Evolutionary conservation across 1,284 basidiomycete genomes (phyloP), one percentile per base, ranked within the genome.

Genomic region (Rhizoctonia solani): DNA sequence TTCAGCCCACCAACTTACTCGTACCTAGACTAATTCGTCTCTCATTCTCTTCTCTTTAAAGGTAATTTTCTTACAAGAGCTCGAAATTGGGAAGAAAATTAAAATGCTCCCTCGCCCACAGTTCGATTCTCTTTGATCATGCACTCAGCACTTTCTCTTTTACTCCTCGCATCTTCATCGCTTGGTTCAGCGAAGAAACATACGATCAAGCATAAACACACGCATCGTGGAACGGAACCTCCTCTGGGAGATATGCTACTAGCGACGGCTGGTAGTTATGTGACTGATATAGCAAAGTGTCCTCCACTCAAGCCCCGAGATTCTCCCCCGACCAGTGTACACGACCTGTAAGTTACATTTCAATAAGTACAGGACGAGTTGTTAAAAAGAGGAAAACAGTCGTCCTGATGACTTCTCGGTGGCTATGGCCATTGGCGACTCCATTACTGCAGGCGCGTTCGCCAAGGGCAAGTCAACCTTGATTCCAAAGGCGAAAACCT

Each of bases 391-490:
- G n/a, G n/a, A n/a, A n/a, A n/a, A n/a, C n/a, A 69, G 76, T 1
- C 76, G 77, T 0, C 77, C 77, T 39, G 77, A 79, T 49, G 76
- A 78, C 53, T 75, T 79, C 59, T 71, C 70, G 13, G 75, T 77
- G 21, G 69, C 77, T 41, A 76, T 78, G 73, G 77, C 77, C 6
- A 30, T 78, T 16, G 78, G 78, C 1, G 78, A 79, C 68, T 76
- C 75, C 0, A 78, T 79, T 70, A 76, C 77, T 0, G 78, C 78
- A 3, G 78, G 74, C 0, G 69, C 77, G 6, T 73, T 78, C 34
- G 77, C 77, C 3, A 70, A 72, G 39, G 70, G 70, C 54, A 27
- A 42, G 6, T 21, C 27, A 21, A 3, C 37, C 4, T 37, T 2
- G 11, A 21, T n/a, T 19, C 16, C n/a, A 13, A 55, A 25, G 4